Percentiles rank a stretch among this genome's conserved stretches.
These are phyloP conservation scores for Alternaria longipes DNA, from an alignment of 2,329 filamentous ascomycete genomes.

Conservation along the genomic window DNA sequence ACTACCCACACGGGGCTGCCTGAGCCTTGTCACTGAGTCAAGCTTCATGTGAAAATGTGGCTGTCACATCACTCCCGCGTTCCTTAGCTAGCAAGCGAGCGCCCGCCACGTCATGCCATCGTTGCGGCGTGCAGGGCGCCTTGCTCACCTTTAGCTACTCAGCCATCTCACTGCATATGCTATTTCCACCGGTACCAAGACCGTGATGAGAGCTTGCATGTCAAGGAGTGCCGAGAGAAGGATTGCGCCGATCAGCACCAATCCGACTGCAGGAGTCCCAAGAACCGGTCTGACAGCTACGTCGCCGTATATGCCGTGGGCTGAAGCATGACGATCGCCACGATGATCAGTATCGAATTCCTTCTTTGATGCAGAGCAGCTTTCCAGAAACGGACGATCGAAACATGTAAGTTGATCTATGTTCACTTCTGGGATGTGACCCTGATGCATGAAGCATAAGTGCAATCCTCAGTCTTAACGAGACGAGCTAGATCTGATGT, in stretches of 20 bases:
- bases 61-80: conserved; percentile 4
- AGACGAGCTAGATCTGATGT: not conserved
- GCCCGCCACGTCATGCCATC: conserved; percentile 17
- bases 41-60: conserved; percentile 8
- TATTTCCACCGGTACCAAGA: not conserved
- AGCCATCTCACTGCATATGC: conserved; percentile 10
- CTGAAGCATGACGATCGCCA: conserved; percentile 14
- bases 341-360: conserved; percentile 17
- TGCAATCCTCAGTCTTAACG: not conserved
- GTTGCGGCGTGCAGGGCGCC: conserved; percentile 7
- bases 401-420: not conserved
- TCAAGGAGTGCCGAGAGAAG: not conserved
- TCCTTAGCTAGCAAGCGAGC: conserved; percentile 17
- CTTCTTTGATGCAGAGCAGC: conserved; percentile 3
- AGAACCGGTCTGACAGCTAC: conserved; percentile 16
- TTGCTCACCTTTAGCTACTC: conserved; percentile 6
- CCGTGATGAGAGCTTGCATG: not conserved
- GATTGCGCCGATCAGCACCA: conserved; percentile 7
- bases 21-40: conserved; percentile 10
- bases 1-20: not conserved
- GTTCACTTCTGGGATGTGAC: conserved; percentile 1
- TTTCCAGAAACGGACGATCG: conserved; percentile 9
- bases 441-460: conserved; percentile 13
- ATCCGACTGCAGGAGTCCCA: conserved; percentile 8
- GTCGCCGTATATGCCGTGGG: conserved; percentile 1